Conservation (phyloP, 257 asterid species). For the Jaltomata sinuosa region DNA sequence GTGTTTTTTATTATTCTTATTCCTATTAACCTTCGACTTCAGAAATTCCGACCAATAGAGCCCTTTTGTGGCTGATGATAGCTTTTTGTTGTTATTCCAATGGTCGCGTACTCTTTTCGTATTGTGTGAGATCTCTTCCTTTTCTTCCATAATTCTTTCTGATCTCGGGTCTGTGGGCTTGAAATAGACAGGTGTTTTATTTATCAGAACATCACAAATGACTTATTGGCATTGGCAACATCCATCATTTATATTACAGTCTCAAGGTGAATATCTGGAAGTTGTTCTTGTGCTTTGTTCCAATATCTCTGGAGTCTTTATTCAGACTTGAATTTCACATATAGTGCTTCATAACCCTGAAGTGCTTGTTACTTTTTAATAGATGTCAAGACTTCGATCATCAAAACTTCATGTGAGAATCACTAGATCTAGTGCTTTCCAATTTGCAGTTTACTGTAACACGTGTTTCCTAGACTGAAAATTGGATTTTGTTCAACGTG, state of each 20-base stretch:
- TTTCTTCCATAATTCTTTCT: neutral
- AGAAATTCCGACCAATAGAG: conserved; percentile 53
- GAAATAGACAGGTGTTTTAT: neutral
- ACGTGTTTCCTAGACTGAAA: neutral
- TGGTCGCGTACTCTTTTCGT: conserved; percentile 32
- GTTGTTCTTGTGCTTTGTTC: neutral
- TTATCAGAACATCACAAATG: neutral
- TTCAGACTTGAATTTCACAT: neutral
- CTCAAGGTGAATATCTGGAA: neutral
- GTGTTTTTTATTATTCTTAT: neutral
- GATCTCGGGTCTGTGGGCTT: neutral
- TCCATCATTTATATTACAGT: neutral
- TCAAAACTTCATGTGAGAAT: neutral
- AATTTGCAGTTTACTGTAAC: neutral
- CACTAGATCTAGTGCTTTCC: neutral
- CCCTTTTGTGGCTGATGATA: conserved; percentile 56
- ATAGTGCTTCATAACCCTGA: neutral
- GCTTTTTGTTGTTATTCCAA: conserved; percentile 67
- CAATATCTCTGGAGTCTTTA: neutral
- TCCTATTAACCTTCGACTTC: conserved; percentile 8
- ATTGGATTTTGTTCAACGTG: neutral
- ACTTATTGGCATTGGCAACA: neutral
- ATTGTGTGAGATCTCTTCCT: neutral
- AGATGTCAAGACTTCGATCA: neutral
- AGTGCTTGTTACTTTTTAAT: neutral